Evolutionary conservation across 768 basidiomycete genomes (phyloP).

Genomic region (Lactifluus hygrophoroides): DNA sequence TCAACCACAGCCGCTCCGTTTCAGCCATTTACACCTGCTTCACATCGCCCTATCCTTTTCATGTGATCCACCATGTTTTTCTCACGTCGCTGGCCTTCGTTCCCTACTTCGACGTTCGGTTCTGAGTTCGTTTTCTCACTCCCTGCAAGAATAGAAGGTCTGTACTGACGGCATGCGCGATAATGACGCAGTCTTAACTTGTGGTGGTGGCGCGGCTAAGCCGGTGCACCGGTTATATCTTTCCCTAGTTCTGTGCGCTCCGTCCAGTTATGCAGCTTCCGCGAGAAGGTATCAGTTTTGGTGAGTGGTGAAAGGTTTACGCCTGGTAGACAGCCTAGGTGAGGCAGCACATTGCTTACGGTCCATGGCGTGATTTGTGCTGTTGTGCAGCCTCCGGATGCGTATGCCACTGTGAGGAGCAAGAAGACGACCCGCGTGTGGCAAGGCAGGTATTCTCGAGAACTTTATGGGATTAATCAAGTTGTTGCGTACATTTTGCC

Average conservation of each 20-base stretch:
- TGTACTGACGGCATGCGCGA: neutral
- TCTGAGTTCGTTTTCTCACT: constrained; percentile 1
- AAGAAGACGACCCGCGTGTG: neutral
- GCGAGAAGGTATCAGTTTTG: constrained; percentile 6
- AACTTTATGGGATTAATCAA: neutral
- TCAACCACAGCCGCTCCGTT: neutral
- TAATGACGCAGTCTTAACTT: neutral
- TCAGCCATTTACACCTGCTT: neutral
- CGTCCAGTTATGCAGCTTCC: constrained; percentile 1
- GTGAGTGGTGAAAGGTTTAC: neutral
- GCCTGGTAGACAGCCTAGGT: neutral
- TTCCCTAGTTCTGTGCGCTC: neutral
- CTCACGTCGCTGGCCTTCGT: too few relatives aligned
- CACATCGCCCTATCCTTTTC: neutral
- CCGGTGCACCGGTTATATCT: neutral
- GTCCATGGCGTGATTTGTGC: too few relatives aligned
- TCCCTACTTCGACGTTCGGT: neutral
- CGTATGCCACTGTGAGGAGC: neutral
- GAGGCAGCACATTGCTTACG: neutral
- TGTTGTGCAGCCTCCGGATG: neutral
- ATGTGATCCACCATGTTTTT: neutral
- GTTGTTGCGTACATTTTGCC: constrained; percentile 14
- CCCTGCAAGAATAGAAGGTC: neutral
- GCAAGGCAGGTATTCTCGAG: neutral
- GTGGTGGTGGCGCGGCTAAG: neutral